Percentiles rank a stretch among this genome's conserved stretches.
Conservation (phyloP, 2,329 filamentous ascomycete species). For the Paraphoma sp. region DNA sequence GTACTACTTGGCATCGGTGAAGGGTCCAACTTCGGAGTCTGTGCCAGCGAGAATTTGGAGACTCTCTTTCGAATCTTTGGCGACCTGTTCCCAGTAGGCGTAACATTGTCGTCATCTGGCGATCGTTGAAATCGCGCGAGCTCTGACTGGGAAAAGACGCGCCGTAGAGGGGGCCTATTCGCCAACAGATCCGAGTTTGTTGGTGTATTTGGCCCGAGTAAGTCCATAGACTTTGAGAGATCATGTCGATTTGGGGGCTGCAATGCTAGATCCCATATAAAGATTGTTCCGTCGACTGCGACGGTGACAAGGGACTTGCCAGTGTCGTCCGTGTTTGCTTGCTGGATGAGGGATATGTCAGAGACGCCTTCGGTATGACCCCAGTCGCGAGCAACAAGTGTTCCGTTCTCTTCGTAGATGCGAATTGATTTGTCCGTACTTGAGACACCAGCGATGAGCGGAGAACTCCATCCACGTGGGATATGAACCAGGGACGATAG, state of each 20-base stretch:
- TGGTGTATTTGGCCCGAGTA: slow-evolving; percentile 40
- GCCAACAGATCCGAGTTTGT: slow-evolving; percentile 42
- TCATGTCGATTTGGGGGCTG: slow-evolving; percentile 37
- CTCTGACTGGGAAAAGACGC: slow-evolving; percentile 86
- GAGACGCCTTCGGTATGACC: slow-evolving; percentile 95
- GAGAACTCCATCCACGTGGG: slow-evolving; percentile 63
- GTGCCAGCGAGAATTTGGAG: slow-evolving; percentile 59
- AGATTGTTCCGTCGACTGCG: slow-evolving; percentile 59
- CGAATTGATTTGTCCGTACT: slow-evolving; percentile 96
- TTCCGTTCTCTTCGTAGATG: slow-evolving; percentile 82
- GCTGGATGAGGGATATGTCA: slow-evolving; percentile 69
- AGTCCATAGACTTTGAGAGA: slow-evolving; percentile 46
- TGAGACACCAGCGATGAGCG: slow-evolving; percentile 83
- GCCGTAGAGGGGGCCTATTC: slow-evolving; percentile 75
- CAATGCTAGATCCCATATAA: slow-evolving; percentile 52
- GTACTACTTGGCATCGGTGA: slow-evolving; percentile 39
- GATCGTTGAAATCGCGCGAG: slow-evolving; percentile 75
- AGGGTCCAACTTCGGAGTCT: slow-evolving; percentile 54
- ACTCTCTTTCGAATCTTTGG: slow-evolving; percentile 62
- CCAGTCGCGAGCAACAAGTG: slow-evolving; percentile 86
- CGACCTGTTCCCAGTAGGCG: slow-evolving; percentile 53
- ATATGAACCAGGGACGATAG: slow-evolving; percentile 76
- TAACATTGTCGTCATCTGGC: slow-evolving; percentile 46
- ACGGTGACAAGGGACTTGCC: slow-evolving; percentile 57
- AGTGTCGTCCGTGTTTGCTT: slow-evolving; percentile 55